phyloP scores from a whole-genome alignment of 2,329 filamentous ascomycete genomes.

The Claviceps monticola region DNA sequence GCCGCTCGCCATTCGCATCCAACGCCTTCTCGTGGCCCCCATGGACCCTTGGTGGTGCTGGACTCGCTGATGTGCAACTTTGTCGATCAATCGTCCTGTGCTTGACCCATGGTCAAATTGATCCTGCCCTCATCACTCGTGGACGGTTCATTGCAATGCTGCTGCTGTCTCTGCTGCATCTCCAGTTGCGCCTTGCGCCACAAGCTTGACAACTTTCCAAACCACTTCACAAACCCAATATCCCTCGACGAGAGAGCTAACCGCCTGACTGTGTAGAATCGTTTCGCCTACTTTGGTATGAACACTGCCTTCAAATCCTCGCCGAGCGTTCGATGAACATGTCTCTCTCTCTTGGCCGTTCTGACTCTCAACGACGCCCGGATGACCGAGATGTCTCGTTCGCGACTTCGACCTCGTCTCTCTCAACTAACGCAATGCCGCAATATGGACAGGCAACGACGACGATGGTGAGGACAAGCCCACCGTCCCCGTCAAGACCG shows the following conservation, averaged over 20 bases:
- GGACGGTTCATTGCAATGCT: neutral
- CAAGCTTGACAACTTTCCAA: neutral
- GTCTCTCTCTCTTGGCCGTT: neutral
- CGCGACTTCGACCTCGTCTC: neutral
- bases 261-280: slow-evolving; percentile 49
- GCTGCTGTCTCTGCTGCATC: too few species aligned
- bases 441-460: slow-evolving; percentile 38
- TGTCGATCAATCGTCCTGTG: neutral
- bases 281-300: slow-evolving; percentile 96
- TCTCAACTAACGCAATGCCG: slow-evolving; percentile 6
- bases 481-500: slow-evolving; percentile 72
- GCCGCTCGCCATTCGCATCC: neutral
- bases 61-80: neutral
- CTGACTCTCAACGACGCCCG: too few species aligned
- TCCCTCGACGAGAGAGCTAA: neutral
- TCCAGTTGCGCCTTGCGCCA: neutral
- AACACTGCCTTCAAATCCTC: slow-evolving; percentile 13
- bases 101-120: neutral
- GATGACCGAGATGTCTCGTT: neutral
- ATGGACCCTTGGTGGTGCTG: neutral
- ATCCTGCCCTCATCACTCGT: neutral
- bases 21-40: neutral
- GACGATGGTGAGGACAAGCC: slow-evolving; percentile 52
- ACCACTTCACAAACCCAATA: neutral
- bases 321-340: slow-evolving; percentile 6